Percentiles rank a stretch among this genome's conserved stretches.
phyloP scores from a whole-genome alignment of 2,329 filamentous ascomycete species.

The Colletotrichum graminicola region DNA sequence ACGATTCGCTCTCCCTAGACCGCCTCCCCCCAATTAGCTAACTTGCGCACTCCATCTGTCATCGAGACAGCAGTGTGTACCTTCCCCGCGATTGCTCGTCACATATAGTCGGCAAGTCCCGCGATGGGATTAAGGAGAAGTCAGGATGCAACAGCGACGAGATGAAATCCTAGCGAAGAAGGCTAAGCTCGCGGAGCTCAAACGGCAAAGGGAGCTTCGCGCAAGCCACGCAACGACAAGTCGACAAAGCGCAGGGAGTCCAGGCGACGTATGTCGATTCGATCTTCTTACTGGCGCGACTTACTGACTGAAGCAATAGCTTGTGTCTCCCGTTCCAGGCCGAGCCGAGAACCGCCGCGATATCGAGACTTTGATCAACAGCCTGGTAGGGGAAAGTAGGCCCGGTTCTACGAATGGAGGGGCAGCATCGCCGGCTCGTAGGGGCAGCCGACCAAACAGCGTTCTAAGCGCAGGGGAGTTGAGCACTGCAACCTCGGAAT shows the following conservation, averaged over 20 bases:
- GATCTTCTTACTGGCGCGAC: slow-evolving; percentile 20
- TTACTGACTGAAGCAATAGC: slow-evolving; percentile 31
- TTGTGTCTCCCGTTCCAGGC: slow-evolving; percentile 77
- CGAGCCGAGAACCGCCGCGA: slow-evolving; percentile 78
- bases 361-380: slow-evolving; percentile 88
- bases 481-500: slow-evolving; percentile 79
- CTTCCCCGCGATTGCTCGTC: slow-evolving; percentile 27
- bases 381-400: slow-evolving; percentile 82
- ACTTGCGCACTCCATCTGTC: not conserved
- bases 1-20: not conserved
- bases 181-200: slow-evolving; percentile 96
- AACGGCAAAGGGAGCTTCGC: slow-evolving; percentile 88
- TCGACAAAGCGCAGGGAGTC: slow-evolving; percentile 76
- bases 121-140: slow-evolving; percentile 62
- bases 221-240: slow-evolving; percentile 79
- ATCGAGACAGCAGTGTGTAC: not conserved
- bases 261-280: slow-evolving; percentile 74
- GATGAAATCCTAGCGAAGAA: slow-evolving; percentile 98
- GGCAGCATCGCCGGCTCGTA: slow-evolving; percentile 73
- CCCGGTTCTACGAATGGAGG: slow-evolving; percentile 75
- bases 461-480: slow-evolving; percentile 85
- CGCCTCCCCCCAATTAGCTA: not conserved
- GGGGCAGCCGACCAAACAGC: slow-evolving; percentile 85
- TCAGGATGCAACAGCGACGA: slow-evolving; percentile 81
- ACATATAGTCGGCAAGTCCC: slow-evolving; percentile 49